Conservation (phyloP, 202 grass and related monocot species). For the Miscanthus sacchariflorus region DNA sequence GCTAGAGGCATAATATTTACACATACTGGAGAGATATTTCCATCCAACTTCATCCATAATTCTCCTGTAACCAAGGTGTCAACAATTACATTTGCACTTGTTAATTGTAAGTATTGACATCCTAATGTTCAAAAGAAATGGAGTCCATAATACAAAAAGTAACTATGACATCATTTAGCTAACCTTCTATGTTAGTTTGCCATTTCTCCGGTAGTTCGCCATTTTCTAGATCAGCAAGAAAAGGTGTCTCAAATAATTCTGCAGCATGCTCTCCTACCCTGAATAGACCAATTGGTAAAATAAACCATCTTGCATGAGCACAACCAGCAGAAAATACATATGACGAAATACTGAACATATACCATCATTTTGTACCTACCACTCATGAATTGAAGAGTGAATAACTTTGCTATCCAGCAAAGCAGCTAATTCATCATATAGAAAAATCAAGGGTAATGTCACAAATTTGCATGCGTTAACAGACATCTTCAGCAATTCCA, state of each 20-base stretch:
- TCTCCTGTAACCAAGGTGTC: constrained; percentile 68
- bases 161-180: constrained; percentile 43
- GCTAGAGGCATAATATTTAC: constrained; percentile 84
- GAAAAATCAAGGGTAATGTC: constrained; percentile 69
- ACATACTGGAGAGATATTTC: constrained; percentile 83
- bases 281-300: constrained; percentile 37
- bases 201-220: constrained; percentile 65
- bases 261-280: constrained; percentile 71
- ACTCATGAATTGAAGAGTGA: constrained; percentile 72
- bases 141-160: not conserved
- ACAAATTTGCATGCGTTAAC: constrained; percentile 79
- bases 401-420: constrained; percentile 67
- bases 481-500: constrained; percentile 79
- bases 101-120: constrained; percentile 40
- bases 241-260: constrained; percentile 79
- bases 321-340: constrained; percentile 36
- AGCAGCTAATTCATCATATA: constrained; percentile 85
- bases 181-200: constrained; percentile 89
- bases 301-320: constrained; percentile 27
- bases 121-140: constrained; percentile 29
- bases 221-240: constrained; percentile 85
- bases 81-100: constrained; percentile 37
- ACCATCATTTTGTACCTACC: constrained; percentile 59
- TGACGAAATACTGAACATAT: constrained; percentile 16
- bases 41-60: constrained; percentile 98